Base-by-base conservation (phyloP, 1,284 basidiomycete genomes). In the Peniophora sp. region DNA sequence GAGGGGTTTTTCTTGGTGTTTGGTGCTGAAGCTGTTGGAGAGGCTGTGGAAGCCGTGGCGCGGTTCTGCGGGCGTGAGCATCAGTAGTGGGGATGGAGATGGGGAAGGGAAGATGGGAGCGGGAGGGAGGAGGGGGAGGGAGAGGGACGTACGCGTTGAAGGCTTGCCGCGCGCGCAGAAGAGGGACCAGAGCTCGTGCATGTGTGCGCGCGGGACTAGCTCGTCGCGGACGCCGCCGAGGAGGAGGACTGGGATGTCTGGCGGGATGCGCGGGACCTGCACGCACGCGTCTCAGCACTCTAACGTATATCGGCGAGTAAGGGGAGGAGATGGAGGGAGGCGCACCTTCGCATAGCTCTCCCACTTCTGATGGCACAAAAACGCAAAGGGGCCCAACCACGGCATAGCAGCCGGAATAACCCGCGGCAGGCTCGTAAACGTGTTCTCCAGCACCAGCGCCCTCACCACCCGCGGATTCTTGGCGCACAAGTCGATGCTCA, bases 361-460 rank as follows among this genome's bases (percentile, higher is more conserved):
- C 96, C 96, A 98, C 62, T 85, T 87, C 63, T 98, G 87, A 63
- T 90, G 85, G 60, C 92, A 92, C 12, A 96, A 74, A 66, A 90
- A 94, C 2, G 88, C 72, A 59, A 95, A 78, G 0, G 83, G 85
- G 0, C 81, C 75, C 24, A 97, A 77, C 18, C 83, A 67, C 1
- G 96, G 95, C 24, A 97, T 71, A 15, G 92, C 81, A 55, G 81
- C 73, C 0, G 95, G 94, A 18, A 96, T 81, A 22, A 96, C 79
- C 41, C 73, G 75, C 3, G 85, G 85, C 37, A 96, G 77, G 14
- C 88, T 91, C 35, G 85, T 78, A 65, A 96, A 95, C 0, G 93
- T 95, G 67, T 98, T 98, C 69, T 98, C 95, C 50, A 98, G 74
- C 49, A 97, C 82, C n/a, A 92, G 68, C 0, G 83, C 88, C n/a